phyloP scores from a whole-genome alignment of 1,284 basidiomycete genomes.

The Papiliotrema laurentii region DNA sequence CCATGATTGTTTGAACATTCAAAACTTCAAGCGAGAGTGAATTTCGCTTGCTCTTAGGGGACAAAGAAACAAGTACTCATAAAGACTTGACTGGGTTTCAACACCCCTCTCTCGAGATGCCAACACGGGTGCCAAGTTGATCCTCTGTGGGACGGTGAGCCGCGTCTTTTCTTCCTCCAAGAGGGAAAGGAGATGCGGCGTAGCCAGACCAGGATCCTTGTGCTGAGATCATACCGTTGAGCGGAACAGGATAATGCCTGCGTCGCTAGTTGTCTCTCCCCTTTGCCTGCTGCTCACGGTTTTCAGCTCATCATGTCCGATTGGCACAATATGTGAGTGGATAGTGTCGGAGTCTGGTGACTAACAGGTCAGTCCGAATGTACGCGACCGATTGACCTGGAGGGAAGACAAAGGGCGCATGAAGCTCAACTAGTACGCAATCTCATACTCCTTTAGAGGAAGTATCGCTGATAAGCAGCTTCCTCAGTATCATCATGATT shows the following conservation, averaged over 20 bases:
- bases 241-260: slow-evolving; percentile 52
- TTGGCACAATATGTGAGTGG: slow-evolving; percentile 46
- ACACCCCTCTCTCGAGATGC: slow-evolving; percentile 21
- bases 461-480: slow-evolving; percentile 25
- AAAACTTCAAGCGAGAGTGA: not conserved
- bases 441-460: not conserved
- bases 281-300: slow-evolving; percentile 20
- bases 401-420: slow-evolving; percentile 43
- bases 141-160: not conserved
- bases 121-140: slow-evolving; percentile 47
- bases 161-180: not conserved
- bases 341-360: not conserved
- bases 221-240: slow-evolving; percentile 52
- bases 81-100: not conserved
- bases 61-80: not conserved
- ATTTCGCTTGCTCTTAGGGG: not conserved
- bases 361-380: slow-evolving; percentile 36
- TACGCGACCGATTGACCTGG: slow-evolving; percentile 40
- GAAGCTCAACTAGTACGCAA: slow-evolving; percentile 50
- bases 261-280: slow-evolving; percentile 47
- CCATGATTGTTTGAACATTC: too few species aligned
- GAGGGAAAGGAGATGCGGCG: not conserved
- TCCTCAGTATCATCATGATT: slow-evolving; percentile 48
- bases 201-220: not conserved
- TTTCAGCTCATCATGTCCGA: slow-evolving; percentile 22